phyloP scores from a whole-genome alignment of 805 yeast species.

The Yarrowia sp. region DNA sequence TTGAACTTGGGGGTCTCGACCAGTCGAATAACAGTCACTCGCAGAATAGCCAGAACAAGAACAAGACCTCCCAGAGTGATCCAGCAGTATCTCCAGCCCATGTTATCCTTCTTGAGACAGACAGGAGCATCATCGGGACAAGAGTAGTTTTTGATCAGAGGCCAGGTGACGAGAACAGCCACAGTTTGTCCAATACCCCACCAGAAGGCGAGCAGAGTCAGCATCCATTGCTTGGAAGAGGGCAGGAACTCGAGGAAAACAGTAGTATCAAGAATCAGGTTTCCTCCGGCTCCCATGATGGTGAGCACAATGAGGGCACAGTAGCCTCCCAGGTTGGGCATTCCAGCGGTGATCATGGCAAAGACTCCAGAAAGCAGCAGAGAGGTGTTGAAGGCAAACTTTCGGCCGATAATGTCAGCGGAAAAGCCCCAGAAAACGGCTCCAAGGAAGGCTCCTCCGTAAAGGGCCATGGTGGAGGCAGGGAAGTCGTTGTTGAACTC shows the following conservation, averaged over 20 bases:
- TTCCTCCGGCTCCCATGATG: constrained; percentile 55
- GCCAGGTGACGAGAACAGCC: constrained; percentile 53
- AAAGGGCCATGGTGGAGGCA: constrained; percentile 46
- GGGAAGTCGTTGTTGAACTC: constrained; percentile 49
- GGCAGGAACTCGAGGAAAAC: constrained; percentile 55
- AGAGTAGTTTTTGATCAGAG: constrained; percentile 49
- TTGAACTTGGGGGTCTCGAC: constrained; percentile 57
- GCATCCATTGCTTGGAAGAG: constrained; percentile 48
- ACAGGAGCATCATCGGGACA: constrained; percentile 42
- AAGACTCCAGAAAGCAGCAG: constrained; percentile 48
- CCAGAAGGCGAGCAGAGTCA: constrained; percentile 54
- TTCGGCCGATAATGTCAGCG: constrained; percentile 55
- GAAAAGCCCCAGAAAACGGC: constrained; percentile 55
- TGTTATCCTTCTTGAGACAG: constrained; percentile 48
- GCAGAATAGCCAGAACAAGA: constrained; percentile 46
- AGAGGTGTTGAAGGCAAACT: constrained; percentile 50
- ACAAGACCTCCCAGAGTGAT: constrained; percentile 54
- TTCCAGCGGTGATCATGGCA: constrained; percentile 53
- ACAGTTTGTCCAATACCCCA: constrained; percentile 65
- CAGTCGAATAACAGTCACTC: constrained; percentile 46
- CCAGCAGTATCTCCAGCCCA: constrained; percentile 63
- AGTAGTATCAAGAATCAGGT: constrained; percentile 53
- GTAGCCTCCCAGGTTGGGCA: constrained; percentile 48
- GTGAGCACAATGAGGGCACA: constrained; percentile 43
- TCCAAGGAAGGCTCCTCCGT: constrained; percentile 53